These are phyloP conservation scores for Syncephalis plumigaleata DNA, from an alignment of 371 early-diverging fungal genomes.

Conservation along the genomic window DNA sequence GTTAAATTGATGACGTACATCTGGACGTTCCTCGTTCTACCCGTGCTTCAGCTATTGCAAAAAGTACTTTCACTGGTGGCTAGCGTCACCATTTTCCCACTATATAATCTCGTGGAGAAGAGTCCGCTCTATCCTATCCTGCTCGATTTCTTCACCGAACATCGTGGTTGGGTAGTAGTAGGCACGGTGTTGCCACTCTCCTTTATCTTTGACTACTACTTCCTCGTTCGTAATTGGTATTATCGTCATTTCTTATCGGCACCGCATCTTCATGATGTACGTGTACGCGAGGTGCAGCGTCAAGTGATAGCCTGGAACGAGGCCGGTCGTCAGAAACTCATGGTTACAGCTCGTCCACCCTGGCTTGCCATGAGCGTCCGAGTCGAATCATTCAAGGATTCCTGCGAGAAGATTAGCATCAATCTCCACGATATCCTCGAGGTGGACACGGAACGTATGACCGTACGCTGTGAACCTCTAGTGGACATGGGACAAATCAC, in stretches of 20 bases:
- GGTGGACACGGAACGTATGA: constrained; percentile 10
- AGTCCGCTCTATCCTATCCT: too few species aligned
- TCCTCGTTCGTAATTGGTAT: constrained; percentile 11
- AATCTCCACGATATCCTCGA: constrained; percentile 20
- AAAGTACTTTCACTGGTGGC: too few species aligned
- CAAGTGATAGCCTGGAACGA: constrained; percentile 15
- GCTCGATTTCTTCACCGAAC: constrained; percentile 3
- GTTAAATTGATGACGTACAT: too few species aligned
- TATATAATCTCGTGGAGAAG: too few species aligned
- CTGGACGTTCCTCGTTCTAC: too few species aligned
- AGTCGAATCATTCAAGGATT: constrained; percentile 7
- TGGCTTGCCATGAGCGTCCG: constrained; percentile 13
- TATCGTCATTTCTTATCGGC: constrained; percentile 10
- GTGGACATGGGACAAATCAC: constrained; percentile 21
- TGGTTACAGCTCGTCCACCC: constrained; percentile 19
- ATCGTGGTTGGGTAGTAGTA: constrained; percentile 1
- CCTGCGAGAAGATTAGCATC: constrained; percentile 11
- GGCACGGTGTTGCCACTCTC: constrained; percentile 13
- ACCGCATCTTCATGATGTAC: constrained; percentile 12
- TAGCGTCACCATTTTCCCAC: too few species aligned
- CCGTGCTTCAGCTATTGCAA: too few species aligned
- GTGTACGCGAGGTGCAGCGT: constrained; percentile 14
- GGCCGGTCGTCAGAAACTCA: constrained; percentile 8
- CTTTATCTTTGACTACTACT: constrained; percentile 11
- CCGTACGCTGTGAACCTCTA: constrained; percentile 17